Evolutionary conservation across 768 basidiomycete genomes (phyloP).

Genomic region (Leccinum broughii): DNA sequence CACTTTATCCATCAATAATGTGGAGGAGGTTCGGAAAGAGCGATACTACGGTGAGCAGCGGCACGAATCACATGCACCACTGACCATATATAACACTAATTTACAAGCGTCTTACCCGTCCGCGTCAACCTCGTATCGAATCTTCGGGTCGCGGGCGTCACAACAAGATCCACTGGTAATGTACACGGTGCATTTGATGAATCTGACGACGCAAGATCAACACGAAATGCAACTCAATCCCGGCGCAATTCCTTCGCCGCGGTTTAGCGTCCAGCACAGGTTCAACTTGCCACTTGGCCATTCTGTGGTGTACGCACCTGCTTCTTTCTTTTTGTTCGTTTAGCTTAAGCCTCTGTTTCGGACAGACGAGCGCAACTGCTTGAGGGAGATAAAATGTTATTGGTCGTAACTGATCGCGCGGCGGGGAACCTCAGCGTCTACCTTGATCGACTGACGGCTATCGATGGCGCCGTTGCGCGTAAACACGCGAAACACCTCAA

Average conservation of each 20-base stretch:
- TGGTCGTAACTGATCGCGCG: too few species aligned
- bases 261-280: slow-evolving; percentile 12
- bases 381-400: too few species aligned
- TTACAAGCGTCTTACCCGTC: background rate
- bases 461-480: too few species aligned
- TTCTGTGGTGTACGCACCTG: slow-evolving; percentile 17
- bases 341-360: too few species aligned
- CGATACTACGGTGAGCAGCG: too few species aligned
- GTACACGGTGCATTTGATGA: slow-evolving; percentile 28
- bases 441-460: too few species aligned
- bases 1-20: background rate
- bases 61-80: too few species aligned
- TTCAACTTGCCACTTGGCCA: slow-evolving; percentile 23
- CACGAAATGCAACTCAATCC: slow-evolving; percentile 30
- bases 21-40: background rate
- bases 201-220: slow-evolving; percentile 30
- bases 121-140: background rate
- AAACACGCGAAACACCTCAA: too few species aligned
- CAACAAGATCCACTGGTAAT: slow-evolving; percentile 17
- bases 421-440: too few species aligned
- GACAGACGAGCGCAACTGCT: too few species aligned
- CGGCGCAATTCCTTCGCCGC: slow-evolving; percentile 21
- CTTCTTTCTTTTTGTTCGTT: background rate
- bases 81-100: too few species aligned
- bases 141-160: slow-evolving; percentile 9